Base-by-base conservation (phyloP, 192 early-diverging fungal species). In the Phlyctochytrium arcticum region DNA sequence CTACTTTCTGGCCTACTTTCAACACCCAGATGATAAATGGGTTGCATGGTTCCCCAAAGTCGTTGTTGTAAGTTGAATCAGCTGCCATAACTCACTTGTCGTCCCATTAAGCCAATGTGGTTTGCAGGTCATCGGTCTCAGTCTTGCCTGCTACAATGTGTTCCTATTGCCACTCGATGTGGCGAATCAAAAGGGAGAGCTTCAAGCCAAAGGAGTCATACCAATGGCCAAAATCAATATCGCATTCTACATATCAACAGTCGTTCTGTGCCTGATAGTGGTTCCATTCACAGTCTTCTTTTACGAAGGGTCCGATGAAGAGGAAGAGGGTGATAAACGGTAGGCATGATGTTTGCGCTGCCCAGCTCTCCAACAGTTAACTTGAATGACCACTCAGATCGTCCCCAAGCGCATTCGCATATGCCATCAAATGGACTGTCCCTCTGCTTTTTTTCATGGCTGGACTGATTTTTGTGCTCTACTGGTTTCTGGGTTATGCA, bases 11-110 rank as follows among this genome's bases (percentile, higher is more conserved):
- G 75, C 82, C 6, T 86, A 86, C 69, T 86, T 85, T 55, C 85
- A 86, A 61, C 85, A 86, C 57, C 84, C 85, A 9, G 70, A 83
- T 58, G 85, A 86, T 69, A 84, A 82, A 59, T 83, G 80, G 80
- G 77, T 82, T 3, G 85, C 85, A 26, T 86, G 85, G 85, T 75
- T 85, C 44, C 85, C 85, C 21, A 86, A 86, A 67, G 48, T 80
- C 30, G 77, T 86, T 17, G 85, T 85, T 39, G 85, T 86, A 64
- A 30, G 69, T 70, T 21, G 34, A 3, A 27, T 17, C 23, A 21
- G 15, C 29, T 19, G 17, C 30, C 19, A 15, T 29, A 17, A n/a
- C 35, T 15, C 35, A 8, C 35, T n/a, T 57, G 29, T n/a, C 31
- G n/a, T 17, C 55, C 35, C 27, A 57, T 33, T 19, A 36, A 36